Percentiles rank a stretch among this genome's conserved stretches.
phyloP scores from a whole-genome alignment of 305 asterid species.

The Rubia peregrina region DNA sequence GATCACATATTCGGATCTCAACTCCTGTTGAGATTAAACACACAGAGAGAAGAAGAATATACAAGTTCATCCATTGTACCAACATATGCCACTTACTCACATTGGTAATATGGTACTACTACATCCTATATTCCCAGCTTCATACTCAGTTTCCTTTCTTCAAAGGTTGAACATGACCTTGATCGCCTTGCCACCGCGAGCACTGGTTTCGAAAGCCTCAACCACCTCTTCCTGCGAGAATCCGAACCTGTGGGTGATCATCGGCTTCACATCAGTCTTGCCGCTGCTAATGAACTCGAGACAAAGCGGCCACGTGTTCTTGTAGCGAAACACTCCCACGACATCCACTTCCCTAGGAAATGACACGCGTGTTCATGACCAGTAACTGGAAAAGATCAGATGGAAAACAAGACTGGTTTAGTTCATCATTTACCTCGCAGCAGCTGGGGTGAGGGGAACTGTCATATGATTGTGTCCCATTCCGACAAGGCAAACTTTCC shows the following conservation, averaged over 20 bases:
- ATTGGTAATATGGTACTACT: too few species aligned
- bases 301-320: conserved; percentile 90
- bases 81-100: background rate
- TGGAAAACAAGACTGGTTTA: background rate
- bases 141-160: background rate
- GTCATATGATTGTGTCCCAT: conserved; percentile 85
- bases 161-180: conserved; percentile 88
- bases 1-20: too few species aligned
- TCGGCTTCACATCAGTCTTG: conserved; percentile 78
- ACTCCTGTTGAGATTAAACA: background rate
- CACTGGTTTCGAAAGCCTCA: conserved; percentile 77
- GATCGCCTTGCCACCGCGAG: conserved; percentile 72
- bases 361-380: background rate
- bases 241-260: conserved; percentile 83
- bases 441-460: conserved; percentile 72
- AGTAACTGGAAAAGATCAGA: background rate
- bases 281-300: conserved; percentile 72
- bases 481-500: conserved; percentile 86
- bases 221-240: conserved; percentile 73
- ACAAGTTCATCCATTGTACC: background rate
- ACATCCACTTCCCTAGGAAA: conserved; percentile 71
- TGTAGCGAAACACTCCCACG: conserved; percentile 80
- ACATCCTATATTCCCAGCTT: background rate
- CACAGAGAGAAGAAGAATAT: background rate
- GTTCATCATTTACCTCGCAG: conserved; percentile 46